A percentile compares a stretch with the other conserved stretches of the same genome.
Conservation (phyloP, 371 early-diverging fungal species). For the Mucor circinelloides region DNA sequence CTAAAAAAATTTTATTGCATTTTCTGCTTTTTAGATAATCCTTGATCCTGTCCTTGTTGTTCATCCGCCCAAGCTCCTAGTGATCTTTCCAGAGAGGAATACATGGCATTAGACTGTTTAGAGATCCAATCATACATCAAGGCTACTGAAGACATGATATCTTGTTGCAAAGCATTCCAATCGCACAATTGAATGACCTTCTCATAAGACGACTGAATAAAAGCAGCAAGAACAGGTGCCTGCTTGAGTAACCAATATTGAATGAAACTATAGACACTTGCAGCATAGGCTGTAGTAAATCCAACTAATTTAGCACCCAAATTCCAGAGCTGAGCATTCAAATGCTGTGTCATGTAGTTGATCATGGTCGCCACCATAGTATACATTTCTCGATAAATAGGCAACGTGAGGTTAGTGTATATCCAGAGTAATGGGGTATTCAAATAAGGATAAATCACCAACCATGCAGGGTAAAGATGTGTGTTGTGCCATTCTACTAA, state of each 20-base stretch:
- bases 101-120: constrained; percentile 2
- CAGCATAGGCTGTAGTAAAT: neutral
- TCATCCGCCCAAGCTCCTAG: constrained; percentile 19
- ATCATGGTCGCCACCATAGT: neutral
- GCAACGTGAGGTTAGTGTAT: constrained; percentile 6
- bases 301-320: neutral
- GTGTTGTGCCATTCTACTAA: neutral
- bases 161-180: constrained; percentile 7
- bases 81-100: constrained; percentile 23
- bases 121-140: constrained; percentile 11
- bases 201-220: constrained; percentile 3
- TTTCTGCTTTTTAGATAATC: no score
- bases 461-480: constrained; percentile 19
- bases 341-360: neutral
- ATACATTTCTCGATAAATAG: constrained; percentile 3
- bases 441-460: constrained; percentile 10
- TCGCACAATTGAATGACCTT: neutral
- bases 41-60: neutral
- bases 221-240: constrained; percentile 17
- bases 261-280: neutral
- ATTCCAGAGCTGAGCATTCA: neutral
- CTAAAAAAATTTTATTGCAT: no score
- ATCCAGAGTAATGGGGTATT: constrained; percentile 2
- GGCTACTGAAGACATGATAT: neutral
- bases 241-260: constrained; percentile 18